Percentiles rank a stretch among this genome's conserved stretches.
Conservation (phyloP, 768 basidiomycete species). For the Leccinum truebloodii region DNA sequence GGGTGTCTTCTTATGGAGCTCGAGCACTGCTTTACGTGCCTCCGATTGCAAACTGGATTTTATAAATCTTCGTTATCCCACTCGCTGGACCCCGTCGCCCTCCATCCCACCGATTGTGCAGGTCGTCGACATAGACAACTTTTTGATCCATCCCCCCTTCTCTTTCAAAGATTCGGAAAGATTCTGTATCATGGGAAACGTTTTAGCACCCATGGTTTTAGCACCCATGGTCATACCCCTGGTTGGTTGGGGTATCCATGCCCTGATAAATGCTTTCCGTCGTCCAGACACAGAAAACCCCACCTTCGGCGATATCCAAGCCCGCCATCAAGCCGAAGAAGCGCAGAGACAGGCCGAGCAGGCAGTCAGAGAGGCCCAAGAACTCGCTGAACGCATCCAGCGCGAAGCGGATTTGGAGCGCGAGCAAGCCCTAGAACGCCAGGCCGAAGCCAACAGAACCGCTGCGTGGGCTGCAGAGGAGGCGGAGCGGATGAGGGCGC, state of each 20-base stretch:
- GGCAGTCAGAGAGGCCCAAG: slow-evolving; percentile 5
- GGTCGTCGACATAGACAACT: neutral
- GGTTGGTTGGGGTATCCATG: neutral
- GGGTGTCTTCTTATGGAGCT: neutral
- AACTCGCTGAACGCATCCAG: neutral
- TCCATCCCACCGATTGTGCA: neutral
- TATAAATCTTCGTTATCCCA: neutral
- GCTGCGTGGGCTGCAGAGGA: slow-evolving; percentile 13
- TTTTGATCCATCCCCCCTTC: neutral
- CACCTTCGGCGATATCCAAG: slow-evolving; percentile 7
- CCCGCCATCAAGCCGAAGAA: slow-evolving; percentile 7
- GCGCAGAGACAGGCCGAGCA: slow-evolving; percentile 6
- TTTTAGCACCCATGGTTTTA: neutral
- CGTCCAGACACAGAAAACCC: slow-evolving; percentile 15
- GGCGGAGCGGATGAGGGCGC: slow-evolving; percentile 3
- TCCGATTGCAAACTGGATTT: neutral
- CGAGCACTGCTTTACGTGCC: neutral
- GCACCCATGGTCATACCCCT: neutral
- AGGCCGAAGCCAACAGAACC: slow-evolving; percentile 8
- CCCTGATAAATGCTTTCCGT: neutral
- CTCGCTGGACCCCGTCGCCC: no score
- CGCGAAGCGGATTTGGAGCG: slow-evolving; percentile 12
- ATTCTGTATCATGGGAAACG: slow-evolving; percentile 7
- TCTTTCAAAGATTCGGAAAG: neutral
- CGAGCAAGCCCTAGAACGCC: slow-evolving; percentile 1